A percentile compares a stretch with the other conserved stretches of the same genome.
phyloP scores from a whole-genome alignment of 352 stramenopile genomes.

The Aphanomyces stellatus region DNA sequence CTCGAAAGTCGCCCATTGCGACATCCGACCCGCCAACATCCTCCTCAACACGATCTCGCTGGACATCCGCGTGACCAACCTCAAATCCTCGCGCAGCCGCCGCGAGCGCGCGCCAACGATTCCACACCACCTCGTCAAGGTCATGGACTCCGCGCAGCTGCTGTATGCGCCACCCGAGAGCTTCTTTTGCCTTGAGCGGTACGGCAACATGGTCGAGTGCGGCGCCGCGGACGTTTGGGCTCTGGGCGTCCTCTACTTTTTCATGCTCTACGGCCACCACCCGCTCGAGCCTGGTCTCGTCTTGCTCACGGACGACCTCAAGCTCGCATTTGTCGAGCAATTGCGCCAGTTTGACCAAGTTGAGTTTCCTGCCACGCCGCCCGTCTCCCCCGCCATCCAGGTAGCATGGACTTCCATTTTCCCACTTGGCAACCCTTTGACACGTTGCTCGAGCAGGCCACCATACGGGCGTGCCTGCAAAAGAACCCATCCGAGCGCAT shows the following conservation, averaged over 20 bases:
- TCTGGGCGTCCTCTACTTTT: slow-evolving; percentile 12
- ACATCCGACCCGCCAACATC: slow-evolving; percentile 10
- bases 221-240: slow-evolving; percentile 13
- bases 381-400: neutral
- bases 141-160: neutral
- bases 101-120: neutral
- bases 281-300: neutral
- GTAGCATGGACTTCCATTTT: neutral
- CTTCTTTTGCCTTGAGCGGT: neutral
- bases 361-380: neutral
- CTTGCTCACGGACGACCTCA: neutral
- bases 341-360: neutral
- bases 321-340: neutral
- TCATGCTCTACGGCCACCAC: slow-evolving; percentile 17
- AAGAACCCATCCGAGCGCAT: neutral
- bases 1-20: slow-evolving; percentile 10
- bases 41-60: neutral
- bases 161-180: slow-evolving; percentile 6
- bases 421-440: neutral
- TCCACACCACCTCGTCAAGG: neutral
- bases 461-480: neutral
- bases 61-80: neutral
- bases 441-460: neutral
- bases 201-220: neutral
- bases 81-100: slow-evolving; percentile 12